phyloP scores from a whole-genome alignment of 208 protist species.

The Trypanosoma scelopori region DNA sequence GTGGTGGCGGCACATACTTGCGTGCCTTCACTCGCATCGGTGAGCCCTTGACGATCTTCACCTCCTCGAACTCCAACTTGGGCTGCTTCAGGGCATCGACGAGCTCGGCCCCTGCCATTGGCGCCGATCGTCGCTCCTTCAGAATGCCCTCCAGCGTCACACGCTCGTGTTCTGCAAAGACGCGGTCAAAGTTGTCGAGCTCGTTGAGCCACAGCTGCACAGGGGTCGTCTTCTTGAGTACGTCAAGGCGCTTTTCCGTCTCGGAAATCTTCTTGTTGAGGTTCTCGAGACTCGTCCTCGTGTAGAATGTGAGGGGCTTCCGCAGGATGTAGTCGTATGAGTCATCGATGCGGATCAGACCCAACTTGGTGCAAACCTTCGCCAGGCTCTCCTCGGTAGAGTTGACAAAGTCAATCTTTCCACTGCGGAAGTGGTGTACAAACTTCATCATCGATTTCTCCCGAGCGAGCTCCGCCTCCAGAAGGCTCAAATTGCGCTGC shows the following conservation, averaged over 20 bases:
- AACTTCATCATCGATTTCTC: conserved; percentile 81
- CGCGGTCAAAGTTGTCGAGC: conserved; percentile 88
- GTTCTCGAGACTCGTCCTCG: conserved; percentile 78
- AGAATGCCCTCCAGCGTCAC: conserved; percentile 67
- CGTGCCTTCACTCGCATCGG: conserved; percentile 62
- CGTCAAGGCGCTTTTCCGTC: conserved; percentile 60
- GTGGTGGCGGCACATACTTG: conserved; percentile 59
- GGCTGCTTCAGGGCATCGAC: conserved; percentile 55
- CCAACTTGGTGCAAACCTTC: conserved; percentile 67
- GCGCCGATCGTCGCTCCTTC: conserved; percentile 65
- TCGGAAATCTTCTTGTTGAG: conserved; percentile 59
- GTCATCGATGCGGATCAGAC: conserved; percentile 73
- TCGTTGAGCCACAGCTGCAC: conserved; percentile 89
- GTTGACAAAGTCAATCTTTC: conserved; percentile 84
- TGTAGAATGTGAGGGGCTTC: conserved; percentile 90
- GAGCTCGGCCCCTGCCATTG: conserved; percentile 43
- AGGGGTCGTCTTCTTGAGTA: conserved; percentile 79
- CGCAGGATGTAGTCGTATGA: conserved; percentile 85
- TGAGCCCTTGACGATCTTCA: conserved; percentile 18
- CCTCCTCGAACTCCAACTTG: conserved; percentile 54
- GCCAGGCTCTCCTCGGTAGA: conserved; percentile 75
- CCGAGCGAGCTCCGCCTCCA: conserved; percentile 66
- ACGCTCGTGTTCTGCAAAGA: conserved; percentile 76
- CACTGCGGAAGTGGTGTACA: conserved; percentile 78
- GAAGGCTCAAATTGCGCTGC: conserved; percentile 64